These are phyloP conservation scores for Xerocomus brunneocitrinus DNA, from an alignment of 768 basidiomycete genomes.

Conservation along the genomic window DNA sequence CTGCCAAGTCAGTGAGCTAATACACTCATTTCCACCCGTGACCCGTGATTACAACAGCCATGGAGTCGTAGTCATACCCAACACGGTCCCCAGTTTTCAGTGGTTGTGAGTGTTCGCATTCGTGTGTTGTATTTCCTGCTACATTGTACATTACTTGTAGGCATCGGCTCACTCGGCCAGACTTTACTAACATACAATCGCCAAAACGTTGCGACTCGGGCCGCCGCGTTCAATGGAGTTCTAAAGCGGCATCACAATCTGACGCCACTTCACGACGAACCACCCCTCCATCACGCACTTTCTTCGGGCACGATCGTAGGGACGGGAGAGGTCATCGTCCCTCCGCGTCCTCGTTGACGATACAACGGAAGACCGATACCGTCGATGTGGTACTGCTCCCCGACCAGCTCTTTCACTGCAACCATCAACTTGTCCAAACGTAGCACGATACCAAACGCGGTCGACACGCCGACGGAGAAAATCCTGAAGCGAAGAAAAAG, in stretches of 20 bases:
- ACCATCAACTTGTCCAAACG: conserved; percentile 76
- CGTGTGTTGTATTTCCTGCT: no score
- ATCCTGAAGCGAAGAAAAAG: conserved; percentile 2
- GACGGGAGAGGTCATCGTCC: conserved; percentile 29
- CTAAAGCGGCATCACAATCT: no score
- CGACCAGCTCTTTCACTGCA: conserved; percentile 80
- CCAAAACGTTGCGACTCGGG: background rate
- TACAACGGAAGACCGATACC: conserved; percentile 46
- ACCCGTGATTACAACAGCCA: no score
- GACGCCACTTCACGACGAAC: background rate
- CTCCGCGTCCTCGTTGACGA: conserved; percentile 18
- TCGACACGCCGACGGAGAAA: conserved; percentile 59
- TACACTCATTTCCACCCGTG: no score
- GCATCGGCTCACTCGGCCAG: no score
- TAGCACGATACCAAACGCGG: conserved; percentile 60
- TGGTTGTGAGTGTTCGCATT: no score
- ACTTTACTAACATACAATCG: background rate
- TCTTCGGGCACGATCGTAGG: background rate
- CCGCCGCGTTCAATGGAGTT: no score
- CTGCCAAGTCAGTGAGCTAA: no score
- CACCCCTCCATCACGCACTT: background rate
- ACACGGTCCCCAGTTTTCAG: no score
- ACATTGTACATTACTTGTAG: no score
- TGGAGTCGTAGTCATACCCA: no score
- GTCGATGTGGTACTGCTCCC: conserved; percentile 83